Evolutionary conservation across 192 early-diverging fungal genomes (phyloP), one percentile per base, ranked within the genome.

Genomic region (Coemansia sp.): DNA sequence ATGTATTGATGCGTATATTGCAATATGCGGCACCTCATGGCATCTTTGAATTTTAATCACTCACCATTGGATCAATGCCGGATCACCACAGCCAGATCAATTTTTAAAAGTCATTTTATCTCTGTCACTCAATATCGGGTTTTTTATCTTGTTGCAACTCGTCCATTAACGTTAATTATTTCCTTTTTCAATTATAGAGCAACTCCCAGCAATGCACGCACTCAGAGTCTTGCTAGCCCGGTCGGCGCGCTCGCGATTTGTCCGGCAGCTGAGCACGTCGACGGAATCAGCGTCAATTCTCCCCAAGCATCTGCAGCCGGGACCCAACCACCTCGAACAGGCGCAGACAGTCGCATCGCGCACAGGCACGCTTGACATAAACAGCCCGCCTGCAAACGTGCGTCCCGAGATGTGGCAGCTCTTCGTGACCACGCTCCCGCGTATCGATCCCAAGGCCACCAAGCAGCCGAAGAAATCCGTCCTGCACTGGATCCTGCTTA

Each of bases 401-500:
- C 61, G 66, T 14, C 10, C 34, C 14, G 64, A 64, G 9, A 22
- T 71, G 11, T 78, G 75, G 75, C 18, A 34, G 2, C 58, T 78
- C 24, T 57, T 53, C 19, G 69, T 71, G 2, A 50, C 68, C 15
- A 64, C 69, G 9, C 13, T 71, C 3, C 49, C 33, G 14, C 61
- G 75, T 0, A 22, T 78, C 9, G 51, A 43, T 2, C 58, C 53
- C 7, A 53, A 58, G 0, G 24, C n/a, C 11, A 18, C 47, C n/a
- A 44, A 50, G 47, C 46, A 13, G 23, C 75, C 69, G 10, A 71
- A 68, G 55, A 63, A 57, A 21, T 59, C 60, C 11, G 43, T 42
- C 4, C 54, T 78, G 34, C 55, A 71, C 59, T 78, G 68, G 68
- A 10, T 78, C 2, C 48, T 78, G 18, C 33, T 45, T 4, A 63